Conservation (phyloP, 1,284 basidiomycete genomes). For the Rhodotorula sp. region DNA sequence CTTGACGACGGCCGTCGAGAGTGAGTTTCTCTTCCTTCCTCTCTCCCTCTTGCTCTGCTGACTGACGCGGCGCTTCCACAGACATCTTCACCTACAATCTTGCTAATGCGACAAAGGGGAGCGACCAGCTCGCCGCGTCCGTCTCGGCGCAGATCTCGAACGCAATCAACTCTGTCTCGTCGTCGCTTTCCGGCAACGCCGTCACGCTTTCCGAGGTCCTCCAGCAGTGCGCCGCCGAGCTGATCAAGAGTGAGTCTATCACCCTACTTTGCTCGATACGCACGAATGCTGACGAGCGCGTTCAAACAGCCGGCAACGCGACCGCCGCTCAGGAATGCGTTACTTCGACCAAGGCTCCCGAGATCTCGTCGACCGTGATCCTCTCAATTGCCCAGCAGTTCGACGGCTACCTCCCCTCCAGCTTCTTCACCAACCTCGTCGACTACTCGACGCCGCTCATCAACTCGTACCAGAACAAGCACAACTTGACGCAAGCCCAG, state of each 20-base stretch:
- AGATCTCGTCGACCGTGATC: conserved; percentile 36
- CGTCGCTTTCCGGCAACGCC: conserved; percentile 39
- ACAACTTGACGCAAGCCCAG: conserved; percentile 33
- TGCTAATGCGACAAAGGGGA: conserved; percentile 25
- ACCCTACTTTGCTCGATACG: no score
- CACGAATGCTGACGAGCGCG: neutral
- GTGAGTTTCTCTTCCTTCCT: neutral
- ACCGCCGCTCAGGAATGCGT: conserved; percentile 39
- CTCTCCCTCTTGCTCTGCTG: neutral
- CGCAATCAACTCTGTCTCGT: conserved; percentile 40
- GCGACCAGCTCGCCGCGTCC: conserved; percentile 31
- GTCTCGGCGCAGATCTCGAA: conserved; percentile 41
- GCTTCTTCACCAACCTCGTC: conserved; percentile 43
- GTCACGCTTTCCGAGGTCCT: conserved; percentile 41
- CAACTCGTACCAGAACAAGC: conserved; percentile 31
- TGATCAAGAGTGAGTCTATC: conserved; percentile 31
- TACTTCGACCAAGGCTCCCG: conserved; percentile 29
- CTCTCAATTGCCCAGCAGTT: conserved; percentile 37
- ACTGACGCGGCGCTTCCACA: neutral
- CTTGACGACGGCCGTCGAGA: conserved; percentile 27
- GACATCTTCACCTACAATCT: conserved; percentile 40
- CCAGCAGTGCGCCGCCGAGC: conserved; percentile 39
- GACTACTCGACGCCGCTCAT: conserved; percentile 28
- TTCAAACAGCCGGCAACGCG: conserved; percentile 34
- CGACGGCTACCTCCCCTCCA: conserved; percentile 41